These are phyloP conservation scores for Thelonectria discophora DNA, from an alignment of 2,329 filamentous ascomycete genomes.

Conservation along the genomic window DNA sequence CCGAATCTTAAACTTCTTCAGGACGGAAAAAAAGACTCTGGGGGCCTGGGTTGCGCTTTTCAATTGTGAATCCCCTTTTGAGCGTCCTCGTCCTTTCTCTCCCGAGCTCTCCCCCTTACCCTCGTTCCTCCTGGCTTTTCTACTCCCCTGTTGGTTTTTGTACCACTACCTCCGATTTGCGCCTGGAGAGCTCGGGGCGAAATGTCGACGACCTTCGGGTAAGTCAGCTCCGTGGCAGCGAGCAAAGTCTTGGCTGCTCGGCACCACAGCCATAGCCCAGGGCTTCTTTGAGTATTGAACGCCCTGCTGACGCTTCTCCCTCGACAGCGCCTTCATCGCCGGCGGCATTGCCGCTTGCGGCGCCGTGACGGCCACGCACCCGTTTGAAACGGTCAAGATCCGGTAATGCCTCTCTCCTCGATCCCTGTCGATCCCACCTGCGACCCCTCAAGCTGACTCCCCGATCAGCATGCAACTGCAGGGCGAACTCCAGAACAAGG, in stretches of 20 bases:
- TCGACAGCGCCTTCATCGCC: slow-evolving; percentile 82
- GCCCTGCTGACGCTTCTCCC: slow-evolving; percentile 18
- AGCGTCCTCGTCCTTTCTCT: slow-evolving; percentile 27
- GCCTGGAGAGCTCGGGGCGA: slow-evolving; percentile 39
- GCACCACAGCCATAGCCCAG: background rate
- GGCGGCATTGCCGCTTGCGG: slow-evolving; percentile 97
- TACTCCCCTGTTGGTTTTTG: background rate
- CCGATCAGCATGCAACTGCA: slow-evolving; percentile 84
- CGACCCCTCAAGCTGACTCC: slow-evolving; percentile 13
- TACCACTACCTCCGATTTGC: slow-evolving; percentile 12
- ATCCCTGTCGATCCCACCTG: background rate
- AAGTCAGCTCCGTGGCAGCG: slow-evolving; percentile 24
- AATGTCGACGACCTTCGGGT: slow-evolving; percentile 49
- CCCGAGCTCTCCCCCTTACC: slow-evolving; percentile 35
- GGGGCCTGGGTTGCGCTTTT: background rate
- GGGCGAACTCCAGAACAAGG: slow-evolving; percentile 90
- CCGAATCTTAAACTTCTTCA: slow-evolving; percentile 5
- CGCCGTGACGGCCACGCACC: slow-evolving; percentile 96
- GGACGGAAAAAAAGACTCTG: slow-evolving; percentile 14
- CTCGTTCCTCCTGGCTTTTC: background rate
- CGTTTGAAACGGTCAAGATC: slow-evolving; percentile 99
- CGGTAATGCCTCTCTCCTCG: slow-evolving; percentile 64
- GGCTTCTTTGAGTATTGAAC: background rate
- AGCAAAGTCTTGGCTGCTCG: background rate
- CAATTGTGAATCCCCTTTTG: slow-evolving; percentile 1